Conservation (phyloP, 106 monocot species). For the Allium fistulosum region DNA sequence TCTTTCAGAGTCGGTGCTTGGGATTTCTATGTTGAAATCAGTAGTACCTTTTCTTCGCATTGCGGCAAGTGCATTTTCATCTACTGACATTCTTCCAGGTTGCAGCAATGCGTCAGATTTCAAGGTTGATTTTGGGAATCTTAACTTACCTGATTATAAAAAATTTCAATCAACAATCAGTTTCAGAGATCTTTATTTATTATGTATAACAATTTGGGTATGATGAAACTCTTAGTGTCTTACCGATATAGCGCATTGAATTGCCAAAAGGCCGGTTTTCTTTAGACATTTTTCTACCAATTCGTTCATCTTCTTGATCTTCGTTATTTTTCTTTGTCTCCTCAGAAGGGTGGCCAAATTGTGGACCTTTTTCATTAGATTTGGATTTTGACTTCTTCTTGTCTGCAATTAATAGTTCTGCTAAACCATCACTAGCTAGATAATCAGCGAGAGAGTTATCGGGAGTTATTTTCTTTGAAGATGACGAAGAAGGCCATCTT, state of each 20-base stretch:
- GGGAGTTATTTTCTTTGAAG: background rate
- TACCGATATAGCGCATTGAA: slow-evolving; percentile 32
- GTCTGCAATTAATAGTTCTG: background rate
- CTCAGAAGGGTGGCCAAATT: background rate
- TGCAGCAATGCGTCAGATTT: background rate
- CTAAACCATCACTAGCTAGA: background rate
- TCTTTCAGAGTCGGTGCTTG: slow-evolving; percentile 22
- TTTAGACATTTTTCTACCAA: slow-evolving; percentile 8
- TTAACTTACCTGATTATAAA: slow-evolving; percentile 7
- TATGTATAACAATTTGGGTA: too few species aligned
- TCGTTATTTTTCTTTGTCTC: background rate
- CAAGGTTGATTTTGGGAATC: slow-evolving; percentile 8
- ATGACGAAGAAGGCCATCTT: slow-evolving; percentile 8
- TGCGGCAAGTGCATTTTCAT: slow-evolving; percentile 2
- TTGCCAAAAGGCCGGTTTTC: slow-evolving; percentile 22
- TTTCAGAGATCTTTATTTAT: too few species aligned
- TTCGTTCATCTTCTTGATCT: background rate
- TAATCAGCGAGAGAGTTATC: slow-evolving; percentile 3
- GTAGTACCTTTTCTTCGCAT: background rate
- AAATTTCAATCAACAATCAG: too few species aligned
- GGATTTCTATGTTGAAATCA: slow-evolving; percentile 16
- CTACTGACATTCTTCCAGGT: slow-evolving; percentile 21
- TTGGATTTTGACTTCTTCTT: background rate
- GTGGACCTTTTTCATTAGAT: background rate
- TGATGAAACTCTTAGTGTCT: too few species aligned